Percentiles rank a stretch among this genome's conserved stretches.
phyloP scores from a whole-genome alignment of 2,329 filamentous ascomycete genomes.

The Colletotrichum echinochloae region DNA sequence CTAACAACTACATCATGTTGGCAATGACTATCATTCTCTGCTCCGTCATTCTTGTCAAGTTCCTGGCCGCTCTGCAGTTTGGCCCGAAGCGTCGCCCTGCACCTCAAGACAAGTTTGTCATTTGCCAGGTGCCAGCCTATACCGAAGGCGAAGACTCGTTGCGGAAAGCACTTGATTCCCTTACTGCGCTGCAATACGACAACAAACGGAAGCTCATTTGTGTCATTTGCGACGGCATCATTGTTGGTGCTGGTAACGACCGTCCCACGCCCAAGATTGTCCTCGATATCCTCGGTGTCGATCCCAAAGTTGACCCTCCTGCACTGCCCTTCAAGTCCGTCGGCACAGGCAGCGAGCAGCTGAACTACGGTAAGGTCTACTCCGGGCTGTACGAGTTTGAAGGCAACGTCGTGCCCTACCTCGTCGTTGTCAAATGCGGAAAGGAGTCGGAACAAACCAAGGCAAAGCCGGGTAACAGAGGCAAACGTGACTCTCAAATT shows the following conservation, averaged over 20 bases:
- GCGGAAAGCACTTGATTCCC: constrained; percentile 90
- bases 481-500: constrained; percentile 98
- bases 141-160: constrained; percentile 97
- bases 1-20: constrained; percentile 92
- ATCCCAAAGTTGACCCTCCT: constrained; percentile 95
- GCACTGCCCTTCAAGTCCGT: constrained; percentile 95
- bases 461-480: constrained; percentile 95
- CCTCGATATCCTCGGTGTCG: constrained; percentile 94
- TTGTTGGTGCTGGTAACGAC: constrained; percentile 95
- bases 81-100: constrained; percentile 90
- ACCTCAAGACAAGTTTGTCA: constrained; percentile 98
- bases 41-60: constrained; percentile 85
- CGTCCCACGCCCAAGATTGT: constrained; percentile 97
- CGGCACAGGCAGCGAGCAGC: constrained; percentile 87
- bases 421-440: constrained; percentile 96
- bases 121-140: constrained; percentile 97
- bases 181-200: constrained; percentile 95
- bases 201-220: constrained; percentile 98
- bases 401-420: constrained; percentile 95
- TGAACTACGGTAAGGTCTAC: constrained; percentile 99
- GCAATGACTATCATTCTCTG: constrained; percentile 89
- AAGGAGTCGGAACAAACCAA: constrained; percentile 95
- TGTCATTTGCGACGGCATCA: constrained; percentile 97
- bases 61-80: constrained; percentile 91
- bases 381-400: constrained; percentile 97